These are phyloP conservation scores for Ammopiptanthus mongolicus DNA, from an alignment of 306 rosid genomes.

Conservation along the genomic window DNA sequence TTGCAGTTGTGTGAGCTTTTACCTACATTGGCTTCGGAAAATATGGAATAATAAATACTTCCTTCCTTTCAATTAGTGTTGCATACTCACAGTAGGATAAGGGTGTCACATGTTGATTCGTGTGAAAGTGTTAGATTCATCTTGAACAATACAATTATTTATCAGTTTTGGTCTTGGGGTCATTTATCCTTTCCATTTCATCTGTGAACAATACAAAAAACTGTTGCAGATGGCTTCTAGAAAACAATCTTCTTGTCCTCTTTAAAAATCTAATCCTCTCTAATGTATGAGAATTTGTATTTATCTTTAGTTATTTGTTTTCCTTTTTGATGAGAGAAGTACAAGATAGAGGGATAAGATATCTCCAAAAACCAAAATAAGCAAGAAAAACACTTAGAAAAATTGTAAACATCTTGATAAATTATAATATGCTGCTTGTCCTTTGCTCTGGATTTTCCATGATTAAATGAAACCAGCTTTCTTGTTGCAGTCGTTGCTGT, in stretches of 20 bases:
- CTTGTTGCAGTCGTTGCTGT: slow-evolving; percentile 60
- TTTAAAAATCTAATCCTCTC: not conserved
- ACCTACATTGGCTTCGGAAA: not conserved
- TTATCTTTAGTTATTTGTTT: not conserved
- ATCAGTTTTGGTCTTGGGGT: not conserved
- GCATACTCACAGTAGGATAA: not conserved
- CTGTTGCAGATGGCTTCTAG: not conserved
- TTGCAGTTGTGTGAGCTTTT: not conserved
- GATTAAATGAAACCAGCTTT: not conserved
- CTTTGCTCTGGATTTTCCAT: not conserved
- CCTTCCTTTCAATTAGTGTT: not conserved
- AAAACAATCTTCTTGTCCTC: not conserved
- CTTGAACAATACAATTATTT: no score
- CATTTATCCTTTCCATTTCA: not conserved
- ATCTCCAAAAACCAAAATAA: not conserved
- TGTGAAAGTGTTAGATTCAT: not conserved
- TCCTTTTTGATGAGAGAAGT: not conserved
- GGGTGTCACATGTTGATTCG: not conserved
- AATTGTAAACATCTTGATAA: not conserved
- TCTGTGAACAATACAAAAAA: not conserved
- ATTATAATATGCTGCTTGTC: not conserved
- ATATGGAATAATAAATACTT: not conserved
- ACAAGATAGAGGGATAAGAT: not conserved
- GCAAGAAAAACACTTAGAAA: not conserved
- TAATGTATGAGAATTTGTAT: not conserved